Conservation (phyloP, 352 stramenopile genomes). For the Phytopythium delawarense region DNA sequence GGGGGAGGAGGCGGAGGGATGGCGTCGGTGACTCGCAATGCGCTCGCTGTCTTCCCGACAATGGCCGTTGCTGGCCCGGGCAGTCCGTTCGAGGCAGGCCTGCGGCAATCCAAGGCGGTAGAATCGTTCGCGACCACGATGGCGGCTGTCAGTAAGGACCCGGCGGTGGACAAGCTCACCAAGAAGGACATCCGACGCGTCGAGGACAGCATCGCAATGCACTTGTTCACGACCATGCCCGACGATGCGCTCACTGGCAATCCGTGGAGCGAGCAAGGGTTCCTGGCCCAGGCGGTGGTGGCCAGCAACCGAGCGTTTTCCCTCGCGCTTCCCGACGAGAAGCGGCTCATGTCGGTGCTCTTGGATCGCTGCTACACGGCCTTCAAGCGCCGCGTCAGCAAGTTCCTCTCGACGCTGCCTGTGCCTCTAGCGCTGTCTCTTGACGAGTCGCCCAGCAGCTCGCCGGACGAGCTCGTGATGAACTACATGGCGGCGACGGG, state of each 20-base stretch:
- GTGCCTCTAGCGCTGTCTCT: conserved; percentile 23
- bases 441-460: conserved; percentile 5
- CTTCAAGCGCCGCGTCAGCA: conserved; percentile 15
- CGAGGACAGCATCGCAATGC: conserved; percentile 29
- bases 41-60: background rate
- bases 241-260: conserved; percentile 4
- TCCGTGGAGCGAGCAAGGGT: background rate
- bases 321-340: conserved; percentile 7
- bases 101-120: background rate
- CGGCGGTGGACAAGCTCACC: background rate
- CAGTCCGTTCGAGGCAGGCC: background rate
- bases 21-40: background rate
- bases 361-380: conserved; percentile 27
- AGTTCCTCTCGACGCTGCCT: conserved; percentile 21
- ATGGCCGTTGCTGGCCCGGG: background rate
- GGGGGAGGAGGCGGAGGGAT: background rate
- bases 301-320: conserved; percentile 3
- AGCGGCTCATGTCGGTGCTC: conserved; percentile 25
- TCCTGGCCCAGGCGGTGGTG: conserved; percentile 11
- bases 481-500: conserved; percentile 25
- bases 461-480: conserved; percentile 7
- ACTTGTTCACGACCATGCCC: conserved; percentile 24
- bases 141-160: background rate
- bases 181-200: conserved; percentile 14
- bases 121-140: background rate